phyloP scores from a whole-genome alignment of 2,329 filamentous ascomycete species.

The Trichoderma koningii region DNA sequence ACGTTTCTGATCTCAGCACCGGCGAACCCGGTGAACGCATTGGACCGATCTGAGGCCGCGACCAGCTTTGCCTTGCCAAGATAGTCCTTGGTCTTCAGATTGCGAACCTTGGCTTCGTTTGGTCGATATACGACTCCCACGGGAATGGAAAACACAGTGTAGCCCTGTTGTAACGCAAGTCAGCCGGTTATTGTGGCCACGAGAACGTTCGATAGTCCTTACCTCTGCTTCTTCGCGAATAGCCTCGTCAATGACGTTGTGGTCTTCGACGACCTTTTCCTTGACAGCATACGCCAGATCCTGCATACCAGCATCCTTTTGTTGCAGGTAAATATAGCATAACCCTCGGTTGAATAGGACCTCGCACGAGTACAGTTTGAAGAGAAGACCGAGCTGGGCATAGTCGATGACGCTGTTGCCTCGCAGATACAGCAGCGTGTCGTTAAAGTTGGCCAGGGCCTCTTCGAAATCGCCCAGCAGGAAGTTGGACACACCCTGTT shows the following conservation, averaged over 20 bases:
- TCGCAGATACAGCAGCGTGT: constrained; percentile 88
- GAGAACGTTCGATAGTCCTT: constrained; percentile 35
- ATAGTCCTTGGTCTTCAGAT: constrained; percentile 96
- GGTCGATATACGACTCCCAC: constrained; percentile 94
- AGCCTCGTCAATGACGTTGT: constrained; percentile 97
- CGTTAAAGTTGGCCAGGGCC: constrained; percentile 97
- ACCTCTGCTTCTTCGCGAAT: constrained; percentile 92
- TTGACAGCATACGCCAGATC: constrained; percentile 89
- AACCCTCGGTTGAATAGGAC: constrained; percentile 96
- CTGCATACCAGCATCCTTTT: constrained; percentile 86
- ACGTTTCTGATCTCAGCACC: constrained; percentile 78
- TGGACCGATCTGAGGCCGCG: constrained; percentile 78
- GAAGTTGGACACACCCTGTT: constrained; percentile 98
- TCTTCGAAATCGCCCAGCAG: constrained; percentile 96
- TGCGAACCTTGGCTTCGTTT: constrained; percentile 97
- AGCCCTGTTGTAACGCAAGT: constrained; percentile 63
- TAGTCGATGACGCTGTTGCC: constrained; percentile 99
- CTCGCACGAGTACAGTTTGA: constrained; percentile 96
- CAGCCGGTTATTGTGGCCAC: not conserved
- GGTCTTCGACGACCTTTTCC: constrained; percentile 94
- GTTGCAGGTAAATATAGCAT: constrained; percentile 95
- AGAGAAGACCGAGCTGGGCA: constrained; percentile 89
- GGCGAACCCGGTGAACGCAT: constrained; percentile 80
- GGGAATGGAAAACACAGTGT: constrained; percentile 97
- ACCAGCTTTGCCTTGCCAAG: constrained; percentile 93